A percentile compares a stretch with the other conserved stretches of the same genome.
phyloP scores from a whole-genome alignment of 2,329 filamentous ascomycete genomes.

The Colletotrichum musae region DNA sequence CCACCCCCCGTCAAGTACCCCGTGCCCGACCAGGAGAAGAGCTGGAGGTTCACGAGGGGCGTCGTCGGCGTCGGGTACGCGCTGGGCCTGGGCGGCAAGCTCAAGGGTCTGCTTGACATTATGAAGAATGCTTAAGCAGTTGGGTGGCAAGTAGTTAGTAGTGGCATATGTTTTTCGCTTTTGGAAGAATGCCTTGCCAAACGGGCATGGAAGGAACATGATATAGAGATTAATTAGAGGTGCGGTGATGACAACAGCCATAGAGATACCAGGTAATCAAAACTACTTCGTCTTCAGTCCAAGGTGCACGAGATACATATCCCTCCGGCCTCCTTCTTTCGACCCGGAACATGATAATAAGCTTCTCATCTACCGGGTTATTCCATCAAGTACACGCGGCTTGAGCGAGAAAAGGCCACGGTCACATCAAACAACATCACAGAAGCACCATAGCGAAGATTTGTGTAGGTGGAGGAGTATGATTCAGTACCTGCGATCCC shows the following conservation, averaged over 20 bases:
- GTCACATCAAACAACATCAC: neutral
- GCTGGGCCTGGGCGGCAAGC: conserved; percentile 54
- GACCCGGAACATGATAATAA: too few relatives aligned
- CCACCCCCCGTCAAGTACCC: conserved; percentile 88
- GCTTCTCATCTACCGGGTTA: too few relatives aligned
- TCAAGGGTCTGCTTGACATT: conserved; percentile 57
- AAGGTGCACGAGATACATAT: too few relatives aligned
- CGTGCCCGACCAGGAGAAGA: conserved; percentile 73
- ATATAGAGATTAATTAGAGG: neutral
- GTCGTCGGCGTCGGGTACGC: conserved; percentile 75
- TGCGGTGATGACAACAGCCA: neutral
- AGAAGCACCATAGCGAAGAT: neutral
- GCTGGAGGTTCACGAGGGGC: conserved; percentile 76
- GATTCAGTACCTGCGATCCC: conserved; percentile 24
- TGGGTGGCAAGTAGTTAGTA: too few relatives aligned
- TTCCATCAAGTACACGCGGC: too few relatives aligned
- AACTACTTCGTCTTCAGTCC: neutral
- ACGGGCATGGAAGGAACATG: neutral
- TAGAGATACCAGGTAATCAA: conserved; percentile 10
- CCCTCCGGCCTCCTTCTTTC: too few relatives aligned
- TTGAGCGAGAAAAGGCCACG: neutral
- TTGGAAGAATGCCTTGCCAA: too few relatives aligned
- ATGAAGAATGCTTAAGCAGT: conserved; percentile 56
- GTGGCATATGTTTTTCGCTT: too few relatives aligned
- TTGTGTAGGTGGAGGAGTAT: conserved; percentile 8